A percentile compares a stretch with the other conserved stretches of the same genome.
Conservation (phyloP, 2,329 filamentous ascomycete species). For the Penicillium sp. region DNA sequence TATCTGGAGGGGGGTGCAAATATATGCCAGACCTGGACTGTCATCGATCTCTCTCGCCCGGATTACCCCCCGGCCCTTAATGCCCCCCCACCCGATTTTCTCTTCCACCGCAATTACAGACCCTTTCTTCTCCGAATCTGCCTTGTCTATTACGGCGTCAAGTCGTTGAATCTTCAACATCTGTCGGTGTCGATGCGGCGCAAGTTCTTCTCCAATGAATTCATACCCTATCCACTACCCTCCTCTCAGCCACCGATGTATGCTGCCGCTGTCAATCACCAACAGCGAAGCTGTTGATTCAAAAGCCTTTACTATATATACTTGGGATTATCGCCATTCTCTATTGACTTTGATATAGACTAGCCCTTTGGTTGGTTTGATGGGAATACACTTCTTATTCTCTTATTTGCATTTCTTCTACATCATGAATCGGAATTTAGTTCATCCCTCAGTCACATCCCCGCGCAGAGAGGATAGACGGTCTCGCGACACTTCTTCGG, state of each 20-base stretch:
- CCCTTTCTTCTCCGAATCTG: slow-evolving; percentile 31
- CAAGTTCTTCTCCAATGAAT: slow-evolving; percentile 28
- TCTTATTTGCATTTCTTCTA: slow-evolving; percentile 5
- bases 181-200: slow-evolving; percentile 27
- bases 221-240: slow-evolving; percentile 23
- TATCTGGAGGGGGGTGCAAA: slow-evolving; percentile 2
- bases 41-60: slow-evolving; percentile 25
- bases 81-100: slow-evolving; percentile 17
- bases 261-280: slow-evolving; percentile 19
- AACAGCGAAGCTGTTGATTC: slow-evolving; percentile 26
- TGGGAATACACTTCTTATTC: slow-evolving; percentile 1
- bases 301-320: slow-evolving; percentile 26
- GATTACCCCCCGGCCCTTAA: slow-evolving; percentile 20
- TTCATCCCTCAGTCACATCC: slow-evolving; percentile 6
- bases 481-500: slow-evolving; percentile 16
- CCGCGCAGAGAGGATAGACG: slow-evolving; percentile 12
- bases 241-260: slow-evolving; percentile 31
- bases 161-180: slow-evolving; percentile 25
- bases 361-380: slow-evolving; percentile 9
- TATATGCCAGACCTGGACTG: slow-evolving; percentile 30
- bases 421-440: slow-evolving; percentile 16
- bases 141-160: slow-evolving; percentile 36
- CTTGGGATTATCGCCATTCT: slow-evolving; percentile 12
- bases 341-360: slow-evolving; percentile 12
- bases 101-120: slow-evolving; percentile 28